A percentile compares a stretch with the other conserved stretches of the same genome.
Evolutionary conservation across 257 asterid genomes (phyloP).

Genomic region (Solanum tarijense): DNA sequence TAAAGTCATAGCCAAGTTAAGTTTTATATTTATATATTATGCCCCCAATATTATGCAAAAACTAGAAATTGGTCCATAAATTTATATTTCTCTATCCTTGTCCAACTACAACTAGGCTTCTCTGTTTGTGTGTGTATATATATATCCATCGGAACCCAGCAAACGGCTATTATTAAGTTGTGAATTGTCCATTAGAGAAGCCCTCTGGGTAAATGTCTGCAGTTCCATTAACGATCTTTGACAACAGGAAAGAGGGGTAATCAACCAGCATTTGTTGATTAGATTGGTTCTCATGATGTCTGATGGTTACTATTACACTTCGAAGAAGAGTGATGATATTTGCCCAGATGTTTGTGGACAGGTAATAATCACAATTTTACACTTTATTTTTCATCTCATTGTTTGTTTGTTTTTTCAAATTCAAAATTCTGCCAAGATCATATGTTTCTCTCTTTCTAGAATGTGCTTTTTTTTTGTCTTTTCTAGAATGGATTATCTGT

Average conservation of each 20-base stretch:
- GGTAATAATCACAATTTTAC: neutral
- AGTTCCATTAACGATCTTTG: neutral
- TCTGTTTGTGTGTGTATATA: neutral
- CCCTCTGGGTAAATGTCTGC: neutral
- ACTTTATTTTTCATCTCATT: neutral
- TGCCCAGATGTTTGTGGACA: constrained; percentile 1
- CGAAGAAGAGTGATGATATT: neutral
- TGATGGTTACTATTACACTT: neutral
- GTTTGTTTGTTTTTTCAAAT: neutral
- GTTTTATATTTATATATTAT: neutral
- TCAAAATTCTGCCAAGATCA: neutral
- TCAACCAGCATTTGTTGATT: neutral
- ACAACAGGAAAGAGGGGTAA: neutral
- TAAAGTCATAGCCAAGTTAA: neutral
- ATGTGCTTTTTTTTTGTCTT: neutral
- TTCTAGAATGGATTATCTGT: neutral
- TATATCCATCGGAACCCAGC: neutral
- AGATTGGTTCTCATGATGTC: neutral
- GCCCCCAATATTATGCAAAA: neutral
- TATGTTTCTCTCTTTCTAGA: neutral
- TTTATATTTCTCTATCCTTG: neutral
- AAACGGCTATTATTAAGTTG: neutral
- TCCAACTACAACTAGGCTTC: neutral
- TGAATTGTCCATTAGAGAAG: neutral
- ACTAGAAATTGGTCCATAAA: neutral